Evolutionary conservation across 192 early-diverging fungal genomes (phyloP), one percentile per base, ranked within the genome.

Genomic region (Paraglomus brasilianum): DNA sequence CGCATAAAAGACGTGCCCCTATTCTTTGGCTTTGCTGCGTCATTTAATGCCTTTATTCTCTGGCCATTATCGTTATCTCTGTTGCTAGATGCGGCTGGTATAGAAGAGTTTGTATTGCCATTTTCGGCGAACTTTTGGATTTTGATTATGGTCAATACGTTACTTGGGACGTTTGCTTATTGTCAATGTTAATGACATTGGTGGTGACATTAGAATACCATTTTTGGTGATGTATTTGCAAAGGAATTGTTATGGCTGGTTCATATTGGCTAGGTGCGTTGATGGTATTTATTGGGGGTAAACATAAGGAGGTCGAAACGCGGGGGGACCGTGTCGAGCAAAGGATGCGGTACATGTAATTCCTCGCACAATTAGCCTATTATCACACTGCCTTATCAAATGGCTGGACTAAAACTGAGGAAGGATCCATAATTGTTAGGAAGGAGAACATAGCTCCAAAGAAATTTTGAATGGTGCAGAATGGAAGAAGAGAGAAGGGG

Each of bases 1-100:
- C 80, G 75, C 42, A 86, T 91, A 57, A 83, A 84, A 58, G 80
- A 89, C 68, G 89, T 75, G 87, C 43, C 87, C 24, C 66, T 88
- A 53, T 93, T 93, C 61, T 89, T 93, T 77, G 91, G 91, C 41
- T 85, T 84, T n/a, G 87, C 92, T 14, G 91, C 91, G 4, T 57
- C 86, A 15, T 88, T 88, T 46, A 93, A 92, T 74, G 63, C 83
- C 0, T 56, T 87, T 14, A 47, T 89, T 17, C 70, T 92, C 10
- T 89, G 87, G 89, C 91, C 90, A 3, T 30, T 30, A n/a, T 85
- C n/a, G n/a, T 67, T 82, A n/a, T 85, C 91, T 66, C 59, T 73
- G 0, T 22, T 91, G 8, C 71, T 91, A 5, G 84, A 92, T 69
- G 74, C 57, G 36, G 72, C 77, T 8, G 86, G 85, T 6, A 62